Evolutionary conservation across 352 stramenopile genomes (phyloP).

Genomic region (Plasmopara halstedii): DNA sequence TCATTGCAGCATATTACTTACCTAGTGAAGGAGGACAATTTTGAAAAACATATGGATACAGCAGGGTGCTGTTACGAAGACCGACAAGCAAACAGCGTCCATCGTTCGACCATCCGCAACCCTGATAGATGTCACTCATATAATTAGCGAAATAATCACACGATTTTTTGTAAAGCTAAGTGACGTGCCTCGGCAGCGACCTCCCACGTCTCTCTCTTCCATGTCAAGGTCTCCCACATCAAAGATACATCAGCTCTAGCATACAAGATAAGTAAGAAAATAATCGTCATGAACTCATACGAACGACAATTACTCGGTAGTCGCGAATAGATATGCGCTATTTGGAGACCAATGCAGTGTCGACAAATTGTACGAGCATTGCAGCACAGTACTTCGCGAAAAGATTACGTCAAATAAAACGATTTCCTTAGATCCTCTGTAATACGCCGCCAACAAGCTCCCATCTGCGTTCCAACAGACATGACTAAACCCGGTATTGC

Average conservation of each 20-base stretch:
- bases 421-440: constrained; percentile 34
- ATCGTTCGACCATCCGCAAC: constrained; percentile 65
- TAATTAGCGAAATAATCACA: not conserved
- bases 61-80: constrained; percentile 38
- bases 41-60: constrained; percentile 73
- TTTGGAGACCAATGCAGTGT: constrained; percentile 70
- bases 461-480: constrained; percentile 68
- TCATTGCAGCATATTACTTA: constrained; percentile 15
- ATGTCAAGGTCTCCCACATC: constrained; percentile 76
- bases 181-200: constrained; percentile 42
- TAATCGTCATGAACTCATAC: not conserved
- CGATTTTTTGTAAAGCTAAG: not conserved
- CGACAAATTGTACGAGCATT: constrained; percentile 39
- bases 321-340: constrained; percentile 77
- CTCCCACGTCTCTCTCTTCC: constrained; percentile 76
- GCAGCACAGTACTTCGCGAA: constrained; percentile 47
- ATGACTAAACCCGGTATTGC: constrained; percentile 37
- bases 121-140: no score
- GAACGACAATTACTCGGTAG: constrained; percentile 39
- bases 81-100: constrained; percentile 61
- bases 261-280: not conserved
- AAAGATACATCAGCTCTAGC: constrained; percentile 45
- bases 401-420: constrained; percentile 59
- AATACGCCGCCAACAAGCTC: constrained; percentile 51
- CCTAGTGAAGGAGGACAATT: constrained; percentile 49